Percentiles rank a stretch among this genome's conserved stretches.
These are phyloP conservation scores for Beauveria asiatica DNA, from an alignment of 2,329 filamentous ascomycete species.

Conservation along the genomic window DNA sequence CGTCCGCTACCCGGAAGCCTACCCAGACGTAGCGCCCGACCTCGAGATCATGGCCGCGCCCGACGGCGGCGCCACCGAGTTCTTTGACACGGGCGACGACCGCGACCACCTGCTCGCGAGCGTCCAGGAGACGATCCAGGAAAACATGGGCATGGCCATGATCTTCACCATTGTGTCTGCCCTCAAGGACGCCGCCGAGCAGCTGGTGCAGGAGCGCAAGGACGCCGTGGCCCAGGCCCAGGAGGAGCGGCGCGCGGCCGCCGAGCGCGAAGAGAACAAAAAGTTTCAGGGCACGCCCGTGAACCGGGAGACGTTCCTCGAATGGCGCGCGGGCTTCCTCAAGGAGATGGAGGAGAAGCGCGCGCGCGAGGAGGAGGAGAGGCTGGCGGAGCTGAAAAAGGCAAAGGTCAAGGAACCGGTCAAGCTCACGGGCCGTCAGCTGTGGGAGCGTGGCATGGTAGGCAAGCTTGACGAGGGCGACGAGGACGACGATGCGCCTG, in stretches of 20 bases:
- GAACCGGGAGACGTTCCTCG: slow-evolving; percentile 74
- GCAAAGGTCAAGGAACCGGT: slow-evolving; percentile 66
- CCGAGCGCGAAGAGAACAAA: slow-evolving; percentile 86
- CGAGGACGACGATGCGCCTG: slow-evolving; percentile 54
- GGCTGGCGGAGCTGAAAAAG: slow-evolving; percentile 75
- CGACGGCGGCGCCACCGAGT: slow-evolving; percentile 58
- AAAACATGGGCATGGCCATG: slow-evolving; percentile 97
- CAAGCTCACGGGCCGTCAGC: slow-evolving; percentile 62
- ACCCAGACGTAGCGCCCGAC: slow-evolving; percentile 78
- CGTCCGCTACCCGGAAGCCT: slow-evolving; percentile 80
- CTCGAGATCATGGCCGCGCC: slow-evolving; percentile 71
- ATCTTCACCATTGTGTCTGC: slow-evolving; percentile 83
- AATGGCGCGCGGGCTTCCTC: slow-evolving; percentile 72
- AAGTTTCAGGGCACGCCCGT: slow-evolving; percentile 92
- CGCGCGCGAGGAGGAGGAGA: slow-evolving; percentile 61
- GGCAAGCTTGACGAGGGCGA: slow-evolving; percentile 59
- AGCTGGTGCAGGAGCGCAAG: slow-evolving; percentile 66
- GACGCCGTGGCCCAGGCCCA: slow-evolving; percentile 42
- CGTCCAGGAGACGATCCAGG: slow-evolving; percentile 69
- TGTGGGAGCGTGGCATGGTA: slow-evolving; percentile 69
- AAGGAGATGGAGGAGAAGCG: slow-evolving; percentile 73
- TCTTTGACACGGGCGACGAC: slow-evolving; percentile 75
- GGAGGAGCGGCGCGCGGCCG: slow-evolving; percentile 48
- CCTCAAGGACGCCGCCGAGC: slow-evolving; percentile 85
- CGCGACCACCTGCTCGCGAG: slow-evolving; percentile 63